Conservation (phyloP, 1,139 yeast species). For the Nakaseomyces delphensis region DNA sequence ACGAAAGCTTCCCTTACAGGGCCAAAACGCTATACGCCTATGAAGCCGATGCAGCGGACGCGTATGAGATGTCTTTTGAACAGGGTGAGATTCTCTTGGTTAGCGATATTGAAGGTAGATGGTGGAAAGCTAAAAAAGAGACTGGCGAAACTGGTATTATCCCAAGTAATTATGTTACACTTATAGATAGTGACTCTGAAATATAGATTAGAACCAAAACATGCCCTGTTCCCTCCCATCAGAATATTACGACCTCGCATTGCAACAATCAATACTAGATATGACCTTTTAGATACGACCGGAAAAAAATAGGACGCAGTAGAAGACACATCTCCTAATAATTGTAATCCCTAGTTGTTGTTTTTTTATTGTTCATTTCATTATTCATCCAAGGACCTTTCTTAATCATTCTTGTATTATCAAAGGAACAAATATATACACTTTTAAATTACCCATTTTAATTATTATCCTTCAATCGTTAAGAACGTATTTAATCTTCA, state of each 20-base stretch:
- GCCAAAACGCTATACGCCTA: slow-evolving; percentile 84
- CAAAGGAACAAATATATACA: background rate
- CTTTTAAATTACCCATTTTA: too few relatives aligned
- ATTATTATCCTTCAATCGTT: too few relatives aligned
- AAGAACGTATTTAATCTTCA: too few relatives aligned
- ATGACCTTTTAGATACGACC: too few relatives aligned
- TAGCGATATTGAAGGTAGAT: slow-evolving; percentile 88
- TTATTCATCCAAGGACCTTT: background rate
- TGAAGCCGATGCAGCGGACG: slow-evolving; percentile 90
- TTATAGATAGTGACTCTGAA: slow-evolving; percentile 35
- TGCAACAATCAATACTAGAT: too few relatives aligned
- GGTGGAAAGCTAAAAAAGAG: slow-evolving; percentile 95
- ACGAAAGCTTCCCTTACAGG: slow-evolving; percentile 61
- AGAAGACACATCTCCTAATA: too few relatives aligned
- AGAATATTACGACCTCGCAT: too few relatives aligned
- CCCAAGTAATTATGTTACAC: slow-evolving; percentile 86
- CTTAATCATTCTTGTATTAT: background rate
- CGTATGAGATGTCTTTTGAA: slow-evolving; percentile 81
- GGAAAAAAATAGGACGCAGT: too few relatives aligned
- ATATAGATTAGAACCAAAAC: too few relatives aligned
- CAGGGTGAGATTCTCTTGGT: slow-evolving; percentile 88
- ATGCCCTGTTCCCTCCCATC: too few relatives aligned
- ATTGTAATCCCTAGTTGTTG: background rate
- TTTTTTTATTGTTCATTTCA: background rate
- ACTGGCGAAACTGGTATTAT: slow-evolving; percentile 94